These are phyloP conservation scores for Nigrospora oryzae DNA, from an alignment of 2,329 filamentous ascomycete species.

Conservation along the genomic window DNA sequence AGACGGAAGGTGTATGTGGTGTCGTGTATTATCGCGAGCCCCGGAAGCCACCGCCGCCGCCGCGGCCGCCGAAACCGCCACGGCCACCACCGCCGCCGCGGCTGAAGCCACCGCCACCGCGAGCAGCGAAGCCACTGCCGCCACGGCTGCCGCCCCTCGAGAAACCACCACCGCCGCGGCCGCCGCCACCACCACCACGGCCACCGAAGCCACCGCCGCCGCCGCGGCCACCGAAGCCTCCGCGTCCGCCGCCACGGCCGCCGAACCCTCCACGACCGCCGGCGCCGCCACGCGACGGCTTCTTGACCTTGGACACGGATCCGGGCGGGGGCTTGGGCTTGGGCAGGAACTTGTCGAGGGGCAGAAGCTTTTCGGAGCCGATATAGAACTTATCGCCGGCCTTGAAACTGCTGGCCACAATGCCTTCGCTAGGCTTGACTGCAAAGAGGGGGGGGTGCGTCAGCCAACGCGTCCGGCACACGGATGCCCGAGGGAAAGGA, in stretches of 20 bases:
- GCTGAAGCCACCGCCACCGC: slow-evolving; percentile 21
- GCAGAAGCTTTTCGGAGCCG: slow-evolving; percentile 85
- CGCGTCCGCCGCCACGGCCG: slow-evolving; percentile 22
- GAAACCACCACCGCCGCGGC: slow-evolving; percentile 32
- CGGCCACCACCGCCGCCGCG: slow-evolving; percentile 35
- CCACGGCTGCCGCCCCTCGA: slow-evolving; percentile 23
- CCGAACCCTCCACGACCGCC: slow-evolving; percentile 37
- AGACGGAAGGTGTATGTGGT: background rate
- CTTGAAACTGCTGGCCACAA: slow-evolving; percentile 92
- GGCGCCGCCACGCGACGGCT: slow-evolving; percentile 63
- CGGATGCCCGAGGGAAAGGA: too few relatives aligned
- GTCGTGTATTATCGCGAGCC: background rate
- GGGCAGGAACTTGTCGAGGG: slow-evolving; percentile 91
- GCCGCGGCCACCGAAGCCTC: slow-evolving; percentile 16
- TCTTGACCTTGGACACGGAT: slow-evolving; percentile 50
- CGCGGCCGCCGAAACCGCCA: slow-evolving; percentile 47
- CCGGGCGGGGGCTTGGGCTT: slow-evolving; percentile 74
- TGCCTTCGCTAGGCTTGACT: slow-evolving; percentile 90
- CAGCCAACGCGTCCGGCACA: too few relatives aligned
- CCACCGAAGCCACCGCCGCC: slow-evolving; percentile 29
- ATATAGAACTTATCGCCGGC: slow-evolving; percentile 96
- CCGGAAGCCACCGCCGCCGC: slow-evolving; percentile 26
- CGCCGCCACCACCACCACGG: slow-evolving; percentile 54
- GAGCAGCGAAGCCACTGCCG: slow-evolving; percentile 12
- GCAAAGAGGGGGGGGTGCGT: too few relatives aligned